Conservation (phyloP, 768 basidiomycete species). For the Butyriboletus loyo region DNA sequence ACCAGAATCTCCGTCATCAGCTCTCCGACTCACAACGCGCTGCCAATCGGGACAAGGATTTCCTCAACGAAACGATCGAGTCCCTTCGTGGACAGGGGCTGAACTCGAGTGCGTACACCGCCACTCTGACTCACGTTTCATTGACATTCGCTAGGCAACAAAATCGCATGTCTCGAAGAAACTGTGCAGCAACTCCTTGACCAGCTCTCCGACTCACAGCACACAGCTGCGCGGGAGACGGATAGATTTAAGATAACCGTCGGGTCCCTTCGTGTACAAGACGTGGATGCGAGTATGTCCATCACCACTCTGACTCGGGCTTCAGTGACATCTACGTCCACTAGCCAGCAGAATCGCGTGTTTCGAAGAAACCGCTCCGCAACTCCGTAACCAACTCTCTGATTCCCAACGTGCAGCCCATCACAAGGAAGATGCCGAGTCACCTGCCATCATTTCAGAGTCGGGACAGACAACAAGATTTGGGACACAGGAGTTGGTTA, state of each 20-base stretch:
- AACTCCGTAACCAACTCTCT: background rate
- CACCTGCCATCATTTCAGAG: background rate
- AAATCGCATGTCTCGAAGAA: background rate
- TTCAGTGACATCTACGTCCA: background rate
- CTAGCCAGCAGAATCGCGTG: background rate
- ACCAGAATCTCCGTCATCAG: no score
- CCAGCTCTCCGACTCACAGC: background rate
- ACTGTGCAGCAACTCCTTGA: background rate
- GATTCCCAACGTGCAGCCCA: background rate
- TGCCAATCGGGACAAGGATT: no score
- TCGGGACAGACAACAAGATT: background rate
- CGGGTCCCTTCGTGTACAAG: background rate
- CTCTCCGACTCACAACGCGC: no score
- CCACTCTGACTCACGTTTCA: no score
- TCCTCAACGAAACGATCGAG: no score
- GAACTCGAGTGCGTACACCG: no score
- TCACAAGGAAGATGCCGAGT: background rate
- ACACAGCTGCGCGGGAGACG: background rate
- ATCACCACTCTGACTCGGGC: background rate
- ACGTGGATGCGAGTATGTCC: background rate
- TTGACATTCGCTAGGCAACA: background rate
- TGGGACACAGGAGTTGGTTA: background rate
- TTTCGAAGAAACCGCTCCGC: background rate
- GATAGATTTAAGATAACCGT: background rate
- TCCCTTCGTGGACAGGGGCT: no score